phyloP scores from a whole-genome alignment of 2,329 filamentous ascomycete genomes.

The Aureobasidium subglaciale region DNA sequence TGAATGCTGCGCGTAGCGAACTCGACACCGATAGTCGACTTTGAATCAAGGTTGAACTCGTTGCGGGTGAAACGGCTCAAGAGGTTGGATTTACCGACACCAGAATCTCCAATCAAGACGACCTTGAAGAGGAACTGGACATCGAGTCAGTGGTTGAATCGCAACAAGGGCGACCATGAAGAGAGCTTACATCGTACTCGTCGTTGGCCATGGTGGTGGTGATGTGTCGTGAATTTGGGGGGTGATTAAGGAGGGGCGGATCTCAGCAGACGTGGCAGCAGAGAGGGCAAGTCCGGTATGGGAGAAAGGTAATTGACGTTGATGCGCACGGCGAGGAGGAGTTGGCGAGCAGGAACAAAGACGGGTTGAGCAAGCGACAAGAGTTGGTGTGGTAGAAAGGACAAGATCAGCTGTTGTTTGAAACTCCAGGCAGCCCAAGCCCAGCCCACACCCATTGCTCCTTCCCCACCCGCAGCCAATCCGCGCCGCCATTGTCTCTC shows the following conservation, averaged over 20 bases:
- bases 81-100: conserved; percentile 99
- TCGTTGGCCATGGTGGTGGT: conserved; percentile 87
- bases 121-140: conserved; percentile 98
- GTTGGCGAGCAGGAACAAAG: background rate
- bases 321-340: background rate
- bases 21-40: conserved; percentile 99
- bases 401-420: conserved; percentile 6
- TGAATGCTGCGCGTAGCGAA: conserved; percentile 98
- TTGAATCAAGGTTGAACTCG: conserved; percentile 99
- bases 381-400: background rate
- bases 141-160: conserved; percentile 29
- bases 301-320: background rate
- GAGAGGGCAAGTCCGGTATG: background rate
- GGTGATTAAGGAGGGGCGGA: conserved; percentile 11
- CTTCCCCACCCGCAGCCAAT: background rate
- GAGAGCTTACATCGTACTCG: conserved; percentile 89
- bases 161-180: conserved; percentile 12
- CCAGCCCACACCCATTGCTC: background rate
- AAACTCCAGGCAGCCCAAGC: conserved; percentile 12
- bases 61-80: conserved; percentile 99
- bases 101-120: conserved; percentile 97
- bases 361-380: background rate
- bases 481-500: background rate
- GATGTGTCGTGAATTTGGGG: conserved; percentile 6
- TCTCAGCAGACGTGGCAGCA: background rate